Percentiles rank a stretch among this genome's conserved stretches.
Conservation (phyloP, 164 flowering plant species). For the Umbilicus rupestris region DNA sequence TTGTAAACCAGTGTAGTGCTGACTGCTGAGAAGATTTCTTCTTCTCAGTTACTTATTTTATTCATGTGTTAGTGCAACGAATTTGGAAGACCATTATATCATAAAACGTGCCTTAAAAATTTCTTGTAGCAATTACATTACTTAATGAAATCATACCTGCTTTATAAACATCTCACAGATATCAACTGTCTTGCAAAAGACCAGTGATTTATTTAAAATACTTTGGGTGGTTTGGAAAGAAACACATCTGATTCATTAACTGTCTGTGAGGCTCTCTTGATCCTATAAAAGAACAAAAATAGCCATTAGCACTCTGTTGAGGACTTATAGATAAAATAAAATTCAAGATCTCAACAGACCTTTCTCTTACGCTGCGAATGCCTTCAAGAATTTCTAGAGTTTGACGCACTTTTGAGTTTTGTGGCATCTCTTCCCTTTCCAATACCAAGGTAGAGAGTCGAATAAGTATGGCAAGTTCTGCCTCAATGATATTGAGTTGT, state of each 20-base stretch:
- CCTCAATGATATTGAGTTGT: conserved; percentile 48
- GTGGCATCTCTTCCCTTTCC: conserved; percentile 32
- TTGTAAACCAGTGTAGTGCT: neutral
- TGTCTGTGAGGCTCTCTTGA: neutral
- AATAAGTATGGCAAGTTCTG: conserved; percentile 41
- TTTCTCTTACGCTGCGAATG: conserved; percentile 38
- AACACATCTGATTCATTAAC: neutral
- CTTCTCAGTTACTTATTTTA: neutral
- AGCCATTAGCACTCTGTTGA: neutral
- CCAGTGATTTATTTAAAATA: neutral
- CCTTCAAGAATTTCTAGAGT: conserved; percentile 38
- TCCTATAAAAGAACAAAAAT: neutral
- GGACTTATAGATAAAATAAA: neutral
- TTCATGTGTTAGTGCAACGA: neutral
- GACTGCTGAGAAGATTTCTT: neutral
- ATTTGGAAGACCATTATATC: neutral
- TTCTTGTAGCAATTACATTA: neutral
- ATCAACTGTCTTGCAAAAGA: neutral
- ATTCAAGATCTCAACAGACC: conserved; percentile 24
- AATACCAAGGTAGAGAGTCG: conserved; percentile 35
- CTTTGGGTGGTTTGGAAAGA: neutral
- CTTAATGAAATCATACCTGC: neutral
- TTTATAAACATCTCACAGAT: neutral
- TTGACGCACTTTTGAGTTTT: conserved; percentile 39
- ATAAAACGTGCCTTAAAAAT: too few relatives aligned